Evolutionary conservation across 305 asterid genomes (phyloP), one percentile per base, ranked within the genome.

Genomic region (Andrographis paniculata): DNA sequence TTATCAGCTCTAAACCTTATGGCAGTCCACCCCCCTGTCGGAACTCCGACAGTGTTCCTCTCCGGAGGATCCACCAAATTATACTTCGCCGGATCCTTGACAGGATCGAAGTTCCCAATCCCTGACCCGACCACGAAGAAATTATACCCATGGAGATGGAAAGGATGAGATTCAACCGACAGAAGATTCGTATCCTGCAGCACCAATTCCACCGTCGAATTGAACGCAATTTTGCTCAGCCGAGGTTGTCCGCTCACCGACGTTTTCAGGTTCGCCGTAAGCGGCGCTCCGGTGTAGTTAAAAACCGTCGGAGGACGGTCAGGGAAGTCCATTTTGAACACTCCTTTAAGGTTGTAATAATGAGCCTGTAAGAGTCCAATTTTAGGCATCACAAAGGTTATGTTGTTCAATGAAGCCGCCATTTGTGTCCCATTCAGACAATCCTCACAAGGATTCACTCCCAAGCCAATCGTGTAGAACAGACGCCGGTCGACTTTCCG

Each of bases 81-180:
- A 42, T 43, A 79, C 16, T 56, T 66, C 3, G 57, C 61, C 0
- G 78, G 78, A 33, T 79, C 82, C 1, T 42, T 66, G 4, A 22
- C 39, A 0, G 78, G 72, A 27, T 76, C 66, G 15, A 73, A 79
- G 36, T 76, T 79, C 13, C 89, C 89, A 0, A 73, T 9, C 4
- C 89, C 89, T 0, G 52, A 53, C 13, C 89, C 89, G 1, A 76
- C 75, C 0, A 76, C 81, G 17, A 79, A 79, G 64, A 79, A 79
- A n/a, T 79, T 79, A 62, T 73, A 79, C 2, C 92, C 94, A 5
- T 79, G 94, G 8, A 77, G 91, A 48, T 83, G 94, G 45, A 83
- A 71, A 0, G 94, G 94, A 45, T 83, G 94, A 7, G 87, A 73
- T 50, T 83, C 94, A 14, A 73, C 80, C 0, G 82, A 52, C 0